Percentiles rank a stretch among this genome's conserved stretches.
These are phyloP conservation scores for Lactarius pseudohatsudake DNA, from an alignment of 768 basidiomycete genomes.

Conservation along the genomic window DNA sequence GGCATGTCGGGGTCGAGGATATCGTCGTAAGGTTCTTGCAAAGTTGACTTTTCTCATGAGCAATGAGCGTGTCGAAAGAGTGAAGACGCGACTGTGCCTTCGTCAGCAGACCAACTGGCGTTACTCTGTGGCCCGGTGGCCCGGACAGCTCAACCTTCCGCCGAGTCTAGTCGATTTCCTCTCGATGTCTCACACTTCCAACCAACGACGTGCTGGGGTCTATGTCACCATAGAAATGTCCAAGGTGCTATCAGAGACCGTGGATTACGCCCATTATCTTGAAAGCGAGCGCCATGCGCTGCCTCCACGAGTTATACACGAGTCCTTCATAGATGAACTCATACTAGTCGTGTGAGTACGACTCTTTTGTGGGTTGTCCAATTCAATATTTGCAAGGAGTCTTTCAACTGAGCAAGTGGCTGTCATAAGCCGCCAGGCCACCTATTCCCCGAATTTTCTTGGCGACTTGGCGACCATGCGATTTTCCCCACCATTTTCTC, in stretches of 20 bases:
- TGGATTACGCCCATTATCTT: slow-evolving; percentile 1
- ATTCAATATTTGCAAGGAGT: neutral
- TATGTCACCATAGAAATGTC: neutral
- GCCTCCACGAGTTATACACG: neutral
- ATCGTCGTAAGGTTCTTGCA: slow-evolving; percentile 18
- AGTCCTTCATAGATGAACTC: too few species aligned
- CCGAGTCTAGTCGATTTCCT: too few species aligned
- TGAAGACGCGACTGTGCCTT: neutral
- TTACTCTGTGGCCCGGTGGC: too few species aligned
- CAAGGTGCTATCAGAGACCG: neutral
- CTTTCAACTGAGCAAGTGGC: too few species aligned
- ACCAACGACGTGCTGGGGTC: neutral
- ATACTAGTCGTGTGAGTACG: too few species aligned
- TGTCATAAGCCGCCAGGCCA: neutral
- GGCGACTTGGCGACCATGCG: neutral
- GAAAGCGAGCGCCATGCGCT: slow-evolving; percentile 1
- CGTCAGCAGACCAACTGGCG: neutral
- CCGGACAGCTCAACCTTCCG: too few species aligned
- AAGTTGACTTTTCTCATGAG: slow-evolving; percentile 24
- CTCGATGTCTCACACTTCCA: neutral
- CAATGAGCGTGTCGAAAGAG: neutral
- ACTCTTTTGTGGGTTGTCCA: neutral
- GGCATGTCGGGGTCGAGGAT: slow-evolving; percentile 18
- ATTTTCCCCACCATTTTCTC: neutral
- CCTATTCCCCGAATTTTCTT: neutral